phyloP scores from a whole-genome alignment of 306 rosid species.

The peach (Prunus persica) region DNA sequence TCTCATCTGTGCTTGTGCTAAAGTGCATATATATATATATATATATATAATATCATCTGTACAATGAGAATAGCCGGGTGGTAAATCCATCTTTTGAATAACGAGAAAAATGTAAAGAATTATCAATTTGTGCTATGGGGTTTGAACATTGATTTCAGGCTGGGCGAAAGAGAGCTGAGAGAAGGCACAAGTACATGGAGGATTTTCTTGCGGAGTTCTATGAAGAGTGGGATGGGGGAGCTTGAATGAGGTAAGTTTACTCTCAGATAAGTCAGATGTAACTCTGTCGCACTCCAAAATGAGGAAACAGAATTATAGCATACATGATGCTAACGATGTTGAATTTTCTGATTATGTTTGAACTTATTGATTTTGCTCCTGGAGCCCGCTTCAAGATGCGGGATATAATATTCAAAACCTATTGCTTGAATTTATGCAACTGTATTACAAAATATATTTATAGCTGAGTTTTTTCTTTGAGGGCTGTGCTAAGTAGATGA shows the following conservation, averaged over 20 bases:
- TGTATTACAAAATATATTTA: not conserved
- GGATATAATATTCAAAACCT: not conserved
- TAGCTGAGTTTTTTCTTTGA: not conserved
- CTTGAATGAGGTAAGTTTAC: slow-evolving; percentile 26
- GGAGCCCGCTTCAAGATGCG: not conserved
- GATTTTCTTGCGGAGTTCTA: slow-evolving; percentile 77
- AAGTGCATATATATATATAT: not conserved
- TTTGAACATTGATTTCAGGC: slow-evolving; percentile 52
- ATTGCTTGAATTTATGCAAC: not conserved
- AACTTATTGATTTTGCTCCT: not conserved
- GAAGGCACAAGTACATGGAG: slow-evolving; percentile 84
- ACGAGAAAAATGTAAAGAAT: not conserved
- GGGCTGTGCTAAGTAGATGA: not conserved
- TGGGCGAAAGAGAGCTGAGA: slow-evolving; percentile 83
- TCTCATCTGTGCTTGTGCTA: not conserved
- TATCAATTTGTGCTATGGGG: not conserved
- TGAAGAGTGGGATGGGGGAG: slow-evolving; percentile 73
- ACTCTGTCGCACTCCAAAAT: not conserved
- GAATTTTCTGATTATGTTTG: not conserved
- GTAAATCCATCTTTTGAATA: not conserved
- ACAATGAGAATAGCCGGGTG: not conserved
- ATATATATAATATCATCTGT: not conserved
- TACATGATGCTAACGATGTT: not conserved
- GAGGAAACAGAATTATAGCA: not conserved
- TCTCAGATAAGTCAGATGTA: not conserved